These are phyloP conservation scores for Thelonectria blattea DNA, from an alignment of 2,329 filamentous ascomycete genomes.

Conservation along the genomic window DNA sequence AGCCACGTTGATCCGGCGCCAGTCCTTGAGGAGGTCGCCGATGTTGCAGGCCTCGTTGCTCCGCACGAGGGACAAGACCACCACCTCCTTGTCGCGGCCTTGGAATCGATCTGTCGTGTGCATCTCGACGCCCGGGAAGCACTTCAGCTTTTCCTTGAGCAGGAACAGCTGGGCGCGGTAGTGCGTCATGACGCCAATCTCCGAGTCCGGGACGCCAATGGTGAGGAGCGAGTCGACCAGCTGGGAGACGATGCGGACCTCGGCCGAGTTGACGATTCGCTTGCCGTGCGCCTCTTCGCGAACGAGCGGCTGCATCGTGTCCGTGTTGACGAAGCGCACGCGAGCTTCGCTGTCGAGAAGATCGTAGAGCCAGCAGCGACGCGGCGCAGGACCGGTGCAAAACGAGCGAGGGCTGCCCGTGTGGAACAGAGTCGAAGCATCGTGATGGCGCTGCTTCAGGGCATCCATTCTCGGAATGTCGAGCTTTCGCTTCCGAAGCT, in stretches of 20 bases:
- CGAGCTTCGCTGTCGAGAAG: conserved; percentile 73
- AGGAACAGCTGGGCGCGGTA: conserved; percentile 91
- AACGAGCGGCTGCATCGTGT: conserved; percentile 67
- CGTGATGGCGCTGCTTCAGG: conserved; percentile 66
- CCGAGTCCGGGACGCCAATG: conserved; percentile 73
- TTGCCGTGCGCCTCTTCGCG: conserved; percentile 80
- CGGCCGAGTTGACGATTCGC: conserved; percentile 86
- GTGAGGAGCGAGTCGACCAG: conserved; percentile 80
- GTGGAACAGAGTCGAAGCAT: conserved; percentile 52
- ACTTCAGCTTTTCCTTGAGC: conserved; percentile 74
- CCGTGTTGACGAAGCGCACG: conserved; percentile 90
- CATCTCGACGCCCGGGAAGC: conserved; percentile 76
- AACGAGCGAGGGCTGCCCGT: conserved; percentile 53
- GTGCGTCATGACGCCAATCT: conserved; percentile 95
- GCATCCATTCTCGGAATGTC: conserved; percentile 69
- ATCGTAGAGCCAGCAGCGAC: conserved; percentile 77
- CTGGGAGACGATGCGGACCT: conserved; percentile 78
- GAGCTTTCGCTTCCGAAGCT: conserved; percentile 73
- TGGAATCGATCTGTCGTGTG: conserved; percentile 98
- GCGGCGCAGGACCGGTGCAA: conserved; percentile 59
- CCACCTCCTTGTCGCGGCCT: conserved; percentile 91
- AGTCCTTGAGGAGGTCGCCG: conserved; percentile 91
- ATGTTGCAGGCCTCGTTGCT: conserved; percentile 83
- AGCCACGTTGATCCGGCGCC: conserved; percentile 92
- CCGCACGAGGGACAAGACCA: conserved; percentile 85